These are phyloP conservation scores for Pichia kluyveri DNA, from an alignment of 805 yeast genomes.

Conservation along the genomic window DNA sequence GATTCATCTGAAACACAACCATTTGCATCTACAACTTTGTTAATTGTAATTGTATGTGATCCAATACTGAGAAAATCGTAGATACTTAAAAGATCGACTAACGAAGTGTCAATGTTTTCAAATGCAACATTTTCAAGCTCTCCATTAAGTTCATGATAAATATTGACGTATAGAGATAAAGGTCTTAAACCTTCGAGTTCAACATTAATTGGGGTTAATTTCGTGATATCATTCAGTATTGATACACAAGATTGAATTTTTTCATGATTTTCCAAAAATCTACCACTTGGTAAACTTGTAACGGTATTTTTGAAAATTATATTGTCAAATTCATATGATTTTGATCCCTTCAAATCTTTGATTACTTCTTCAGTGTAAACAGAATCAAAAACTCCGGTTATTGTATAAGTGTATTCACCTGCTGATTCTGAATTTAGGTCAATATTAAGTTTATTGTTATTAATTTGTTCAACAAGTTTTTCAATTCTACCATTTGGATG, in stretches of 20 bases:
- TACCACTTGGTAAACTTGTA: constrained; percentile 51
- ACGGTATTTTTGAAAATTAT: constrained; percentile 44
- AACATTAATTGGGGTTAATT: constrained; percentile 45
- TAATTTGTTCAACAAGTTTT: constrained; percentile 33
- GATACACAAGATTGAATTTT: constrained; percentile 24
- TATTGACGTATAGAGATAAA: constrained; percentile 44
- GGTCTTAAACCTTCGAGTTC: constrained; percentile 67
- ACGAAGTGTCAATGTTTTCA: constrained; percentile 30
- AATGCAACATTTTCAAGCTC: constrained; percentile 38
- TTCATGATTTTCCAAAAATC: constrained; percentile 12
- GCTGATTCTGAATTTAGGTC: constrained; percentile 32
- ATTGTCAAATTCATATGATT: constrained; percentile 21
- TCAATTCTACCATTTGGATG: constrained; percentile 46
- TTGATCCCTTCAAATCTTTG: constrained; percentile 16
- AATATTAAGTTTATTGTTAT: constrained; percentile 30
- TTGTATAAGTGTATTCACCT: constrained; percentile 56
- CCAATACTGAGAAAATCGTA: constrained; percentile 58
- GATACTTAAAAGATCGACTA: constrained; percentile 32
- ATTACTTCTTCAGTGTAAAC: constrained; percentile 40
- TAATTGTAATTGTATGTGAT: constrained; percentile 51
- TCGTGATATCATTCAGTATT: constrained; percentile 15
- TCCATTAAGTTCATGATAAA: constrained; percentile 55
- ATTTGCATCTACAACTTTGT: constrained; percentile 52
- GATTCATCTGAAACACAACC: constrained; percentile 53
- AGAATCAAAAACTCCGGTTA: constrained; percentile 58